Conservation (phyloP, 805 yeast species). For the Nakazawaea sp. region DNA sequence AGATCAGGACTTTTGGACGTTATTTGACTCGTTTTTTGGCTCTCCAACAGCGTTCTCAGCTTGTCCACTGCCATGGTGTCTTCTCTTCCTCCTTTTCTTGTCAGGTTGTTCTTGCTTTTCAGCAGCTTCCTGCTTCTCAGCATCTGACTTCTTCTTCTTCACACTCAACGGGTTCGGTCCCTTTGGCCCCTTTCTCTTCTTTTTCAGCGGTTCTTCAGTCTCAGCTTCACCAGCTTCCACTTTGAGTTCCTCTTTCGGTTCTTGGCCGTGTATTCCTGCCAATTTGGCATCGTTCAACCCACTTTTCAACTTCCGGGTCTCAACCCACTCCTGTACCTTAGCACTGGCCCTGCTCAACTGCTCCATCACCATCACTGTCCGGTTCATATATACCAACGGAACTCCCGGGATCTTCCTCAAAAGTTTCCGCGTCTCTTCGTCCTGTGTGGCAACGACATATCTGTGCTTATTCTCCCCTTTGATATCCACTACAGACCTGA, state of each 20-base stretch:
- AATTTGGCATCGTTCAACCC: slow-evolving; percentile 67
- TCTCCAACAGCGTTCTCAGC: neutral
- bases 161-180: slow-evolving; percentile 90
- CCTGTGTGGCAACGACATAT: slow-evolving; percentile 83
- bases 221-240: slow-evolving; percentile 15
- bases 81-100: slow-evolving; percentile 16
- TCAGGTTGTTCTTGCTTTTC: slow-evolving; percentile 1
- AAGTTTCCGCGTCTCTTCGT: slow-evolving; percentile 56
- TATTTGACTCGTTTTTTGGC: neutral
- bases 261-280: slow-evolving; percentile 33
- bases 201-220: slow-evolving; percentile 18
- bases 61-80: slow-evolving; percentile 12
- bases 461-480: slow-evolving; percentile 84
- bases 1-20: no score
- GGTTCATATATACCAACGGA: slow-evolving; percentile 79
- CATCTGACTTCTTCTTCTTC: slow-evolving; percentile 56
- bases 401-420: slow-evolving; percentile 82
- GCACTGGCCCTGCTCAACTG: slow-evolving; percentile 75
- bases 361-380: slow-evolving; percentile 95
- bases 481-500: slow-evolving; percentile 59
- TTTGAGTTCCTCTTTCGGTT: slow-evolving; percentile 16
- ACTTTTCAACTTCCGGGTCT: slow-evolving; percentile 58
- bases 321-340: slow-evolving; percentile 41
- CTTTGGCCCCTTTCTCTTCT: slow-evolving; percentile 64
- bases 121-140: neutral